A percentile compares a stretch with the other conserved stretches of the same genome.
phyloP scores from a whole-genome alignment of 2,329 filamentous ascomycete species.

The Aspergillus tamarii region DNA sequence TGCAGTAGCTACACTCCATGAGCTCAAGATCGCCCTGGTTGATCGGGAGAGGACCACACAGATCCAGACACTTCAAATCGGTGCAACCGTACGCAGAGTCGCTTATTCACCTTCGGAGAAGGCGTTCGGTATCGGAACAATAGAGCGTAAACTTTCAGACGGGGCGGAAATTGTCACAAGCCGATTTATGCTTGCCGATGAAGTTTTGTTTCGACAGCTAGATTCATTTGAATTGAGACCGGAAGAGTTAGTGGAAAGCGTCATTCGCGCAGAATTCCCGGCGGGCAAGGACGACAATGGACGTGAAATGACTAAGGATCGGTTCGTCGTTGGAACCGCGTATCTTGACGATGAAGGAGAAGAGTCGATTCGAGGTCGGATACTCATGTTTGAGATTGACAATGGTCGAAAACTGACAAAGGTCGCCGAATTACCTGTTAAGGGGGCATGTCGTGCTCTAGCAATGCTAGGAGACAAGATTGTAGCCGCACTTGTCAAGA shows the following conservation, averaged over 20 bases:
- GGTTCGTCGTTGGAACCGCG: constrained; percentile 90
- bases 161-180: constrained; percentile 77
- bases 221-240: constrained; percentile 68
- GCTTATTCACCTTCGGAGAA: constrained; percentile 80
- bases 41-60: constrained; percentile 87
- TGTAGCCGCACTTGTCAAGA: constrained; percentile 87
- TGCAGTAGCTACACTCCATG: constrained; percentile 74
- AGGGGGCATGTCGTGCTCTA: constrained; percentile 79
- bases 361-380: constrained; percentile 69
- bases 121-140: constrained; percentile 84
- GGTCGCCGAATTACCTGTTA: constrained; percentile 70
- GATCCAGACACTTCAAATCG: constrained; percentile 75
- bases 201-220: constrained; percentile 80
- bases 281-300: constrained; percentile 61
- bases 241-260: constrained; percentile 80
- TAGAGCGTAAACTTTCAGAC: constrained; percentile 70
- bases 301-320: constrained; percentile 59
- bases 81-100: constrained; percentile 82
- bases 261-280: constrained; percentile 74
- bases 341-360: constrained; percentile 66
- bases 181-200: constrained; percentile 87
- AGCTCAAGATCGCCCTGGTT: constrained; percentile 78
- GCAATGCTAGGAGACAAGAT: constrained; percentile 75
- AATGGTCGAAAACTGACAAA: constrained; percentile 72
- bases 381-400: constrained; percentile 78